phyloP scores from a whole-genome alignment of 1,284 basidiomycete species.

The Trichosporon ovoides region DNA sequence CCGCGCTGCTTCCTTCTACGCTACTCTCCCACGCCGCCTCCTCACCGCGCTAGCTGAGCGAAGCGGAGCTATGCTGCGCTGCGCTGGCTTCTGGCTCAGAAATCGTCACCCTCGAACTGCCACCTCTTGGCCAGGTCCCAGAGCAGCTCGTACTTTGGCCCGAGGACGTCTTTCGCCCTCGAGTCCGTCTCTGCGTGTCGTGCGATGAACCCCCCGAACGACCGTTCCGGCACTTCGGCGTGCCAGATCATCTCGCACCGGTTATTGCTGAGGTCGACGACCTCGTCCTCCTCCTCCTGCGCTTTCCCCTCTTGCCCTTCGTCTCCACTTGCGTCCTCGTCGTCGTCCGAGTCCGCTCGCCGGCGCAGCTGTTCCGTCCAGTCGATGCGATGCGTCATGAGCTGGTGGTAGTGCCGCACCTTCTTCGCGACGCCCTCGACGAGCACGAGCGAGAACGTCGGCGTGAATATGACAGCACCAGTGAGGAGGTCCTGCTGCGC shows the following conservation, averaged over 20 bases:
- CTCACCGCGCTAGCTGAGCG: too few relatives aligned
- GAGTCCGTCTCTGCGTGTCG: constrained; percentile 79
- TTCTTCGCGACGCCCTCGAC: constrained; percentile 87
- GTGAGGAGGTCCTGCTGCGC: constrained; percentile 84
- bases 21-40: background rate
- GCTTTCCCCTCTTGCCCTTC: constrained; percentile 30
- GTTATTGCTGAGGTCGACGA: constrained; percentile 67
- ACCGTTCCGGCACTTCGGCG: constrained; percentile 75
- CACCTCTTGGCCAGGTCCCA: constrained; percentile 86
- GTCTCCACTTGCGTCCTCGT: constrained; percentile 36
- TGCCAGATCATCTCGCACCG: constrained; percentile 89
- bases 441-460: constrained; percentile 80
- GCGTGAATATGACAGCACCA: constrained; percentile 84
- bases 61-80: too few relatives aligned
- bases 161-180: constrained; percentile 71
- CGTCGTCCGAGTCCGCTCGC: constrained; percentile 60
- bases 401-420: constrained; percentile 77
- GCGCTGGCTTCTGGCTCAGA: constrained; percentile 15
- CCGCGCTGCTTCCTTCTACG: too few relatives aligned
- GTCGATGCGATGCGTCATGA: constrained; percentile 82
- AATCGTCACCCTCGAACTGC: constrained; percentile 47
- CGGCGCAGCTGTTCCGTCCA: constrained; percentile 90
- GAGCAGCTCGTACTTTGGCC: constrained; percentile 55
- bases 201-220: constrained; percentile 74
- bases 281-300: constrained; percentile 43